Percentiles rank a stretch among this genome's conserved stretches.
phyloP scores from a whole-genome alignment of 2,329 filamentous ascomycete genomes.

The Aquanectria penicillioides region DNA sequence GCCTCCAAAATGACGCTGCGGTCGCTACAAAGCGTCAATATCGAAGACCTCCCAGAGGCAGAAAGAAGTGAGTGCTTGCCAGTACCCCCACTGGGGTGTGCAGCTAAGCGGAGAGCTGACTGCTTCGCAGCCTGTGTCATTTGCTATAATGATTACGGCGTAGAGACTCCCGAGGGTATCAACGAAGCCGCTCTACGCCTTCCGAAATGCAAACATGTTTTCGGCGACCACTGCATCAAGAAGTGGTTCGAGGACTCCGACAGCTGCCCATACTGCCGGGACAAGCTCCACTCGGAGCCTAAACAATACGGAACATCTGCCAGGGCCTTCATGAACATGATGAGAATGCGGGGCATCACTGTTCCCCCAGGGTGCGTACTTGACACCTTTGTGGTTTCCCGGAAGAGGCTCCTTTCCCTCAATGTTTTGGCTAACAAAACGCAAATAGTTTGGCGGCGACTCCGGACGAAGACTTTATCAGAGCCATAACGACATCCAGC shows the following conservation, averaged over 20 bases:
- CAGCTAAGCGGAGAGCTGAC: conserved; percentile 18
- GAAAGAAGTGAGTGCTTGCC: conserved; percentile 56
- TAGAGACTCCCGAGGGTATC: conserved; percentile 65
- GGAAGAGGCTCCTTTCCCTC: too few species aligned
- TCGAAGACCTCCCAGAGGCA: conserved; percentile 55
- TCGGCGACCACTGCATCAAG: conserved; percentile 72
- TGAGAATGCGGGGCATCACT: conserved; percentile 40
- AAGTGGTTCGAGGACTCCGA: conserved; percentile 72
- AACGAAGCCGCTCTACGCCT: conserved; percentile 66
- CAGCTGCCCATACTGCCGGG: conserved; percentile 72
- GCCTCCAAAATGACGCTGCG: conserved; percentile 59
- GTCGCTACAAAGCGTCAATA: conserved; percentile 57
- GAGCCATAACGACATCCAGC: conserved; percentile 14
- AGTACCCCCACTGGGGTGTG: neutral
- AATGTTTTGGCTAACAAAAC: conserved; percentile 19
- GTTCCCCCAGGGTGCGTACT: conserved; percentile 36
- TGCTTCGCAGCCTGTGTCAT: conserved; percentile 64
- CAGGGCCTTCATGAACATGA: conserved; percentile 45
- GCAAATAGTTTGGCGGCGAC: conserved; percentile 19
- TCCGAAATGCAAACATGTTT: conserved; percentile 71
- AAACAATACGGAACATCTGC: conserved; percentile 34
- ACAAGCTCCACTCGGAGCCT: conserved; percentile 65
- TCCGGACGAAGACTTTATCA: conserved; percentile 35
- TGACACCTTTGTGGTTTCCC: neutral
- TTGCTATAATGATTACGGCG: conserved; percentile 71